Evolutionary conservation across 169 alveolate species (phyloP).

Genomic region (Plasmodium gonderi): DNA sequence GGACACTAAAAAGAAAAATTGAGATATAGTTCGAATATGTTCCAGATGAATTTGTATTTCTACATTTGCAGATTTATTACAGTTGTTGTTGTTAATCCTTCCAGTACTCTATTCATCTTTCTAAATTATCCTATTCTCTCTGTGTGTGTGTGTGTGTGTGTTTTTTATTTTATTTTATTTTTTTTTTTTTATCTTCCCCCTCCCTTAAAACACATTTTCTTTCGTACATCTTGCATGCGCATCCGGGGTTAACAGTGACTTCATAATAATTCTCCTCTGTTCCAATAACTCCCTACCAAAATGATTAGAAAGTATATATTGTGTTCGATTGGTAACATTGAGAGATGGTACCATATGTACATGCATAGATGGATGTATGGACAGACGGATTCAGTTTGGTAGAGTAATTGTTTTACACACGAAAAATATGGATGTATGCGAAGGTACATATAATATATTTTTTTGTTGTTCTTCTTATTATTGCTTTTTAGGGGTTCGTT

Average conservation of each 20-base stretch:
- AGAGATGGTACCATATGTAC: not conserved
- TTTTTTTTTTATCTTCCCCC: not conserved
- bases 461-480: not conserved
- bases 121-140: not conserved
- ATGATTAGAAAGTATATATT: not conserved
- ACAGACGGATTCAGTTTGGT: not conserved
- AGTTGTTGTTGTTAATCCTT: not conserved
- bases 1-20: slow-evolving; percentile 49
- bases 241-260: slow-evolving; percentile 67
- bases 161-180: not conserved
- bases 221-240: slow-evolving; percentile 69
- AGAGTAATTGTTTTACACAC: not conserved
- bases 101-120: not conserved
- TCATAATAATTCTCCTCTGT: slow-evolving; percentile 52
- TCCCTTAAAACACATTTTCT: not conserved
- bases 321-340: not conserved
- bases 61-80: not conserved
- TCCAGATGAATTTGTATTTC: not conserved
- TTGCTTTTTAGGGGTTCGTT: not conserved
- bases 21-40: not conserved
- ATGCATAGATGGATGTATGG: not conserved
- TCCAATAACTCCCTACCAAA: slow-evolving; percentile 52
- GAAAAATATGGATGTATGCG: not conserved
- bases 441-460: not conserved
- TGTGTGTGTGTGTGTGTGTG: not conserved